Base-by-base conservation (phyloP, 2,329 filamentous ascomycete genomes). In the Penicillium rolfsii region DNA sequence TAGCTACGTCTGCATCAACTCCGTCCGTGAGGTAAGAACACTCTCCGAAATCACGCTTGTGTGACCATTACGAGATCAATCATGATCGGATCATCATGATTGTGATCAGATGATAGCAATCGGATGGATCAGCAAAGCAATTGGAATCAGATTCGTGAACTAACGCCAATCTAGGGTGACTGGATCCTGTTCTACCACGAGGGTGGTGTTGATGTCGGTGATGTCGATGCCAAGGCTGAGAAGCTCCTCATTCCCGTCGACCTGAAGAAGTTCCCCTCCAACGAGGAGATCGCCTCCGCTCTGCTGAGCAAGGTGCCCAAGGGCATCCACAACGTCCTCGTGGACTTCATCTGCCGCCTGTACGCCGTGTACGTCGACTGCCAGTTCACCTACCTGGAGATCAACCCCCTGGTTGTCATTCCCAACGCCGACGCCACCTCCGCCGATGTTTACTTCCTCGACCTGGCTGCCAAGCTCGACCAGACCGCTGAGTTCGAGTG, bases 161-260 rank as follows among this genome's bases (percentile, higher is more conserved):
- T 64, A 64, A 77, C 79, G 68, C 76, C 71, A 54, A 62, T 67
- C 63, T 63, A 98, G 95, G 95, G 95, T 76, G 95, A 99, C 82
- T 98, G 93, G 93, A 97, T 99, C 77, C 91, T 99, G 76, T 99
- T 99, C 86, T 97, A 94, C 74, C 93, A 99, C 83, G 95, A 99
- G 83, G 95, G 95, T 85, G 95, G 95, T 90, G 93, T 99, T 70
- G 95, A 99, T 81, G 95, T 99, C 73, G 95, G 95, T 79, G 95
- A 99, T 88, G 95, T 99, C 70, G 95, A 99, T 75, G 93, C 89
- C 68, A 99, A 99, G 86, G 95, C 95, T 67, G 92, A 98, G 87
- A 99, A 98, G 90, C 87, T 99, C 66, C 84, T 99, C 77, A 93
- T 99, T 73, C 94, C 95, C 72, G 95, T 99, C 74, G 93, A 98